phyloP scores from a whole-genome alignment of 2,329 filamentous ascomycete genomes.

The Cladophialophora immunda region DNA sequence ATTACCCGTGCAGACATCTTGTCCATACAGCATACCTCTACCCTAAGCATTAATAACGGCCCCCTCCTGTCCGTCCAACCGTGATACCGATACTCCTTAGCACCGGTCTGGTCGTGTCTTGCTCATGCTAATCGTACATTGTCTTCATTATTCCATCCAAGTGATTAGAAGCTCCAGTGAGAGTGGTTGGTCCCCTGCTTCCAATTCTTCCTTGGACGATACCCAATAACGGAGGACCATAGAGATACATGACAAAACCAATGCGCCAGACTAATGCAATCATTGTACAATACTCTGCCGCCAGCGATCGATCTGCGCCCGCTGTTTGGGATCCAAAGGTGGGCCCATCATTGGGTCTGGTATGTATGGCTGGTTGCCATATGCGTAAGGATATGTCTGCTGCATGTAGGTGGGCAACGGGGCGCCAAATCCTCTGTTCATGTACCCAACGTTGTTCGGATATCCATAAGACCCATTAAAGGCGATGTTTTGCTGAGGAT shows the following conservation, averaged over 20 bases:
- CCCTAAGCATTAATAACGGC: neutral
- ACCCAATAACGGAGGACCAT: neutral
- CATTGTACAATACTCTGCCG: conserved; percentile 46
- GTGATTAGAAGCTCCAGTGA: neutral
- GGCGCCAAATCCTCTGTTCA: conserved; percentile 27
- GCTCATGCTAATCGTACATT: conserved; percentile 28
- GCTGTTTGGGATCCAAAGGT: conserved; percentile 59
- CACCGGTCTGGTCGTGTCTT: conserved; percentile 11
- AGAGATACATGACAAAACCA: neutral
- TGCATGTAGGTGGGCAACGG: conserved; percentile 38
- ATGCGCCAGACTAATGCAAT: conserved; percentile 8
- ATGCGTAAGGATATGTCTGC: conserved; percentile 28
- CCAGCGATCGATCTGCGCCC: conserved; percentile 69
- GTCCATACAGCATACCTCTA: neutral
- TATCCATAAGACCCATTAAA: conserved; percentile 25
- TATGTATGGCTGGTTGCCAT: conserved; percentile 31
- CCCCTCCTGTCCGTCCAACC: neutral
- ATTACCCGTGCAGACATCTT: neutral
- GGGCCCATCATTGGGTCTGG: conserved; percentile 44
- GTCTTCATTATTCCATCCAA: conserved; percentile 9
- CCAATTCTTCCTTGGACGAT: neutral
- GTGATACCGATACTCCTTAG: neutral
- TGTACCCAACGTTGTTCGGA: conserved; percentile 28
- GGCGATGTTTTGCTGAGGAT: conserved; percentile 26
- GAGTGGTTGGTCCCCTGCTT: neutral